phyloP scores from a whole-genome alignment of 208 protist genomes.

The Crithidia brevicula region DNA sequence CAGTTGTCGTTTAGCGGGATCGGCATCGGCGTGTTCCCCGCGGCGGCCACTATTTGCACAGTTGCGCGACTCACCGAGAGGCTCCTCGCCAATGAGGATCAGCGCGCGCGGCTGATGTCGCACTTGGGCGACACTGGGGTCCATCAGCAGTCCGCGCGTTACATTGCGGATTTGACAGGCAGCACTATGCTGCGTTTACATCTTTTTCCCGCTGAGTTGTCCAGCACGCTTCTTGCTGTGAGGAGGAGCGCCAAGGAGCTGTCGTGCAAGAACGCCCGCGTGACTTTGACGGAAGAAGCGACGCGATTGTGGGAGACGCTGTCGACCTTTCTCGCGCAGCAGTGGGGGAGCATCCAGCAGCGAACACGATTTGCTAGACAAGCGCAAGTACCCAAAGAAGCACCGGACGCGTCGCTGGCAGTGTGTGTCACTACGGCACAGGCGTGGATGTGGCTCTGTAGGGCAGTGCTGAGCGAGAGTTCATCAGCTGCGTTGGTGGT shows the following conservation, averaged over 20 bases:
- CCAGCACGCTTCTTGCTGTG: slow-evolving; percentile 5
- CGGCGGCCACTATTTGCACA: slow-evolving; percentile 7
- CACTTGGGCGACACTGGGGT: not conserved
- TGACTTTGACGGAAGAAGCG: no score
- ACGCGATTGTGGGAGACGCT: not conserved
- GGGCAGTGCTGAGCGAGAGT: not conserved
- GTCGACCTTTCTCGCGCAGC: not conserved
- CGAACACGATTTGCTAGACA: no score
- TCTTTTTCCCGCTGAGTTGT: slow-evolving; percentile 7
- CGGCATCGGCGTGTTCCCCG: slow-evolving; percentile 24
- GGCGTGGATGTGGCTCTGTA: slow-evolving; percentile 25
- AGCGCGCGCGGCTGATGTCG: not conserved
- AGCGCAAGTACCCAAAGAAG: no score
- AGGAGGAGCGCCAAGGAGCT: not conserved
- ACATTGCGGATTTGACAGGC: not conserved
- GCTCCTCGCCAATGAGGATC: not conserved
- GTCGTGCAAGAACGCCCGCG: no score
- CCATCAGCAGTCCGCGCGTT: not conserved
- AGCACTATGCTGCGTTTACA: slow-evolving; percentile 11
- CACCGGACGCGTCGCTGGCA: not conserved
- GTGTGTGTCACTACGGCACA: slow-evolving; percentile 23
- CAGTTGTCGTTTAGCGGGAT: slow-evolving; percentile 33
- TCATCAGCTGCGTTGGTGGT: not conserved
- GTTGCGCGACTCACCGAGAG: not conserved
- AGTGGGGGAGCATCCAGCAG: not conserved